Percentiles rank a stretch among this genome's conserved stretches.
These are phyloP conservation scores for Casuarina cunninghamiana DNA, from an alignment of 306 rosid genomes.

Conservation along the genomic window DNA sequence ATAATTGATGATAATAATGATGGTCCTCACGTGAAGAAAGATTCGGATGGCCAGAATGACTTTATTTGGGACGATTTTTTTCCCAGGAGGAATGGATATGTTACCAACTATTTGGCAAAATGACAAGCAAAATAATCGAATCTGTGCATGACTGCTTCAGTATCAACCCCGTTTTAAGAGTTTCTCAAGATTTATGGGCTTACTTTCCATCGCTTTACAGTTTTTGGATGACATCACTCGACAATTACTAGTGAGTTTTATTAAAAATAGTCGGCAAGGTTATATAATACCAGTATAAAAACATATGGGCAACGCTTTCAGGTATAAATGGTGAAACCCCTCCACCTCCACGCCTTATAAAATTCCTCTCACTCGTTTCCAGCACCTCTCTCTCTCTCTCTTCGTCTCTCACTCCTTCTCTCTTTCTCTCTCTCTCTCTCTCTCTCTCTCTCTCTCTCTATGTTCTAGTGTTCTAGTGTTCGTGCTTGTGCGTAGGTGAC, in stretches of 20 bases:
- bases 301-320: neutral
- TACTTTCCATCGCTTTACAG: too few species aligned
- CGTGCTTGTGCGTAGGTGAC: neutral
- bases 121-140: conserved; percentile 36
- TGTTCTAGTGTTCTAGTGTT: neutral
- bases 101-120: conserved; percentile 41
- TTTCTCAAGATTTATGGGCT: neutral
- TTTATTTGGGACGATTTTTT: neutral
- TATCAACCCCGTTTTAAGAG: neutral
- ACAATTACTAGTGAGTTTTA: too few species aligned
- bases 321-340: neutral
- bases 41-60: neutral
- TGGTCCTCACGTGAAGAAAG: conserved; percentile 28
- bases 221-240: too few species aligned
- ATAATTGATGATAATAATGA: conserved; percentile 6
- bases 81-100: conserved; percentile 36
- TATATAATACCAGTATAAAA: neutral
- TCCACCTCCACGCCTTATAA: conserved; percentile 25
- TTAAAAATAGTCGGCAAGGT: too few species aligned
- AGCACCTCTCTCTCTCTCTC: conserved; percentile 17
- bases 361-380: conserved; percentile 26
- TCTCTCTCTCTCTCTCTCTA: conserved; percentile 16
- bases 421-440: conserved; percentile 22
- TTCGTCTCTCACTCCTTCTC: neutral
- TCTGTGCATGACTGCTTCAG: neutral